A percentile compares a stretch with the other conserved stretches of the same genome.
Conservation (phyloP, 2,329 filamentous ascomycete species). For the Dothiorella sarmentorum region DNA sequence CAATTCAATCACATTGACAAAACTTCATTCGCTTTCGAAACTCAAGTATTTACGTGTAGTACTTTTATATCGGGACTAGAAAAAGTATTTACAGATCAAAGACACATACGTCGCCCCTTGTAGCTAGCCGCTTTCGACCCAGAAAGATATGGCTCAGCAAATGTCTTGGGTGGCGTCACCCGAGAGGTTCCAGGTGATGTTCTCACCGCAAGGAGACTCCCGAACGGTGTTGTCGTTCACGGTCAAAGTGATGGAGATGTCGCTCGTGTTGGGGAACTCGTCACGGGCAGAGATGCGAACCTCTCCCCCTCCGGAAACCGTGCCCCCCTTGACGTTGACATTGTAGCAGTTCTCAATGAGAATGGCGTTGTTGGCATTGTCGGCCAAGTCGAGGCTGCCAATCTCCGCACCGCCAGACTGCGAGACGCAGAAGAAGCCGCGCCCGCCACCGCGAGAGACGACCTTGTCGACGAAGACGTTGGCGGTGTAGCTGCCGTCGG, state of each 20-base stretch:
- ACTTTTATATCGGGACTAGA: too few relatives aligned
- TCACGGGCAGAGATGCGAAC: slow-evolving; percentile 51
- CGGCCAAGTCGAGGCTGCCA: slow-evolving; percentile 47
- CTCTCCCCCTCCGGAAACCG: slow-evolving; percentile 54
- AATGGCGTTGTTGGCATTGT: slow-evolving; percentile 55
- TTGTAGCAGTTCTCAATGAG: slow-evolving; percentile 61
- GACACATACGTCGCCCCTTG: too few relatives aligned
- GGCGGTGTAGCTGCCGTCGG: slow-evolving; percentile 49
- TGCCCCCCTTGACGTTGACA: slow-evolving; percentile 49
- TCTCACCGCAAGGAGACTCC: slow-evolving; percentile 54
- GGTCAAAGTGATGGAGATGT: slow-evolving; percentile 49
- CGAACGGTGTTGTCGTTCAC: slow-evolving; percentile 52
- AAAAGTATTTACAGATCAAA: too few relatives aligned
- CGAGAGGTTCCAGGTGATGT: slow-evolving; percentile 49
- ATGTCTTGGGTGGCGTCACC: slow-evolving; percentile 45
- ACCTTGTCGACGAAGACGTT: slow-evolving; percentile 55
- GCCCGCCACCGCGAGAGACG: slow-evolving; percentile 54
- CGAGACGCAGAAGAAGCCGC: slow-evolving; percentile 58
- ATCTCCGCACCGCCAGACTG: slow-evolving; percentile 55
- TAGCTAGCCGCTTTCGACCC: too few relatives aligned
- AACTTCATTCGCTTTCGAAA: too few relatives aligned
- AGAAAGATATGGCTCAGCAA: slow-evolving; percentile 33
- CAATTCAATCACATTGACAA: too few relatives aligned
- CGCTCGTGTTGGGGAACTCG: slow-evolving; percentile 54
- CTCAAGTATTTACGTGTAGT: too few relatives aligned